phyloP scores from a whole-genome alignment of 495 filamentous ascomycete genomes.

The Aspergillus funiculosus region DNA sequence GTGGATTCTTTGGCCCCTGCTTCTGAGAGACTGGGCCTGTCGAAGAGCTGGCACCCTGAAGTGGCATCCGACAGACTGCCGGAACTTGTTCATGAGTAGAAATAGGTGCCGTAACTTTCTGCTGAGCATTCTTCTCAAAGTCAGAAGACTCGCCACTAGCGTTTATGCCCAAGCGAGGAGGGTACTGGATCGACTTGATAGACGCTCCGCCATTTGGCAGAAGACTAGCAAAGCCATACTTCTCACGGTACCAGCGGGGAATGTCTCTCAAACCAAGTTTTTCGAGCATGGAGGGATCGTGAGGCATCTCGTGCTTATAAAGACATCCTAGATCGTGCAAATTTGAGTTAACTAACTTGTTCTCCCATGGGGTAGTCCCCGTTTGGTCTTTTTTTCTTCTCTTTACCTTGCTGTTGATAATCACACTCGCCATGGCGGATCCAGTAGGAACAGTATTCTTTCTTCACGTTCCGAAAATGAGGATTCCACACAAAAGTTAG shows the following conservation, averaged over 20 bases:
- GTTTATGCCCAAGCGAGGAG: constrained; percentile 13
- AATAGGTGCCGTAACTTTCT: constrained; percentile 9
- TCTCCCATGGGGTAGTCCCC: not conserved
- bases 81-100: constrained; percentile 13
- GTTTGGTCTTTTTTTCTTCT: not conserved
- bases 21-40: constrained; percentile 9
- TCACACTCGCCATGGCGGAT: constrained; percentile 77
- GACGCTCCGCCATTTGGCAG: constrained; percentile 13
- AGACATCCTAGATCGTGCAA: constrained; percentile 50
- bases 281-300: constrained; percentile 51
- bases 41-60: constrained; percentile 4
- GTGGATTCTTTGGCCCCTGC: constrained; percentile 10
- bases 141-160: constrained; percentile 10
- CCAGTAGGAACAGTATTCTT: constrained; percentile 84
- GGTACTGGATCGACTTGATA: constrained; percentile 22
- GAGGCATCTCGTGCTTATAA: constrained; percentile 84
- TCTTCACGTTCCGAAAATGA: constrained; percentile 38
- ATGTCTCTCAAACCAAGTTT: constrained; percentile 54
- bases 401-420: constrained; percentile 66
- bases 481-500: constrained; percentile 11
- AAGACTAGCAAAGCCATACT: constrained; percentile 31
- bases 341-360: constrained; percentile 8
- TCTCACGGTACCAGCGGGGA: constrained; percentile 53
- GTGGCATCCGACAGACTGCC: constrained; percentile 9
- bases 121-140: constrained; percentile 13